Base-by-base conservation (phyloP, 2,329 filamentous ascomycete species). In the Pseudonectria buxi region DNA sequence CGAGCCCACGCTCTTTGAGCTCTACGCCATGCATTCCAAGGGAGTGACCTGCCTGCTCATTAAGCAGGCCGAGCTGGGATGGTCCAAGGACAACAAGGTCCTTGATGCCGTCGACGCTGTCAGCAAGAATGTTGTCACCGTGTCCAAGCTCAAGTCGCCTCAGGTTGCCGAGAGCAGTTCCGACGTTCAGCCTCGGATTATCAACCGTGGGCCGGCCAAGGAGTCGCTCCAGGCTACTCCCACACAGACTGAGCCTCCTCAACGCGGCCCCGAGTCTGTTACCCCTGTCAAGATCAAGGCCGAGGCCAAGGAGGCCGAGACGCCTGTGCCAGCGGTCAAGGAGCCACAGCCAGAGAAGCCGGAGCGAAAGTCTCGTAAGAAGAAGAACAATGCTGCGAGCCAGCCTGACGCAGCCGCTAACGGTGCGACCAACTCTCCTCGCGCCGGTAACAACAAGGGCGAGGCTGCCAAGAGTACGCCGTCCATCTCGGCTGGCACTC, bases 21-120 rank as follows among this genome's bases (percentile, higher is more conserved):
- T 98, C 9, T 98, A 98, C 58, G 84, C 87, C 24, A 94, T 95
- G 83, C 90, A 98, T 61, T 95, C 92, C 10, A 94, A 88, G 65
- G 92, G 92, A 42, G 88, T 96, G n/a, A 89, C 89, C 13, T 90
- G 86, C 51, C 60, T 96, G 35, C 81, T 80, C 45, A 79, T 98
- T 58, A 90, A 84, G 59, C 86, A 90, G 57, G 78, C 81, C 33
- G 90, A 96, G 61, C 71, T 98, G 32, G 92, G 94, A 22, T 96
- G 89, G 89, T 83, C 82, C 49, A 77, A 79, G 49, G 86, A 95
- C 43, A 90, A 88, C 63, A 94, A 94, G 68, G 85, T 94, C 35
- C 69, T 95, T 26, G 69, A 81, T 35, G 74, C 83, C 0, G 76
- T 92, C 26, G 81, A 94, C 59, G 89, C 86, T 3, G 71, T 86